Conservation (phyloP, 2,329 filamentous ascomycete species). For the Apiospora phragmitis region DNA sequence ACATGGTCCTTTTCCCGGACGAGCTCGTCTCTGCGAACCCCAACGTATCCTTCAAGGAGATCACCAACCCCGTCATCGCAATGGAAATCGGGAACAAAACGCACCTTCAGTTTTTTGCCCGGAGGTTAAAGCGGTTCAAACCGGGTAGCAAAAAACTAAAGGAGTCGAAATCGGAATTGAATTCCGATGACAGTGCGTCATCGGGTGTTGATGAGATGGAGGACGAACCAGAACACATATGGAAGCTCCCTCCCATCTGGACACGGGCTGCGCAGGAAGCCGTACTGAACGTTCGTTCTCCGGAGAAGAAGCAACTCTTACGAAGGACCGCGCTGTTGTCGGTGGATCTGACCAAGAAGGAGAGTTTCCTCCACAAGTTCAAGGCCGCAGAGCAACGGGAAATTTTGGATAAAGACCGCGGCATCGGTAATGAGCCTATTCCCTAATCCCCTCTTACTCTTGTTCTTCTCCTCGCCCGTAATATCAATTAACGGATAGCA, state of each 20-base stretch:
- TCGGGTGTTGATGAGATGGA: constrained; percentile 10
- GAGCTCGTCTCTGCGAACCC: constrained; percentile 43
- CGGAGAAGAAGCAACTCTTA: constrained; percentile 18
- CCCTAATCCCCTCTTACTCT: no score
- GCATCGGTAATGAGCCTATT: constrained; percentile 17
- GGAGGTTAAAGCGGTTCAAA: constrained; percentile 10
- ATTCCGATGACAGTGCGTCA: constrained; percentile 2
- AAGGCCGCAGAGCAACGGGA: constrained; percentile 17
- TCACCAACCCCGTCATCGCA: constrained; percentile 27
- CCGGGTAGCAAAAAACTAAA: not conserved
- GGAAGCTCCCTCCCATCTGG: constrained; percentile 18
- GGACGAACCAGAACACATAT: constrained; percentile 16
- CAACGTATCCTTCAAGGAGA: constrained; percentile 27
- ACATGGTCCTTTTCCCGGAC: constrained; percentile 58
- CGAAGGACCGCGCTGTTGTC: constrained; percentile 19
- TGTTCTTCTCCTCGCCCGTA: not conserved
- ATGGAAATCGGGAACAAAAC: constrained; percentile 22
- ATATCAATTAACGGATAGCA: constrained; percentile 15
- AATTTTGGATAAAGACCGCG: constrained; percentile 25
- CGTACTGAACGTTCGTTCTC: constrained; percentile 12
- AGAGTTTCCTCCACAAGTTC: constrained; percentile 12
- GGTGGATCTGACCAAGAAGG: not conserved
- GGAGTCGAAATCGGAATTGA: not conserved
- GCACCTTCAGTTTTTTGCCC: constrained; percentile 18
- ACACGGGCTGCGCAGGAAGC: not conserved